Evolutionary conservation across 768 basidiomycete species (phyloP).

Genomic region (Trametes meyenii): DNA sequence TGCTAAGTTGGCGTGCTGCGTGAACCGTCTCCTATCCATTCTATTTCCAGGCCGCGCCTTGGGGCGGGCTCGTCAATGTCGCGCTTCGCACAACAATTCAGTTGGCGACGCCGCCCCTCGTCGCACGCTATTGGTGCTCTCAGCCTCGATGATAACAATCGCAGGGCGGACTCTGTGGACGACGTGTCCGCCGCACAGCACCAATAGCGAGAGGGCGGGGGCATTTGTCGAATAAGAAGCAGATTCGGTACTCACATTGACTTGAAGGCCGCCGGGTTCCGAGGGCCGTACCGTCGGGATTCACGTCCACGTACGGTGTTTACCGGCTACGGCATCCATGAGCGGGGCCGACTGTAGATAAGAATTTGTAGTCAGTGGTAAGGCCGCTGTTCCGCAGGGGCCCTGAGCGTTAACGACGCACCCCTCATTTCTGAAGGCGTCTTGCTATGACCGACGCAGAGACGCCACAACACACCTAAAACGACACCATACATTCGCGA

Average conservation of each 20-base stretch:
- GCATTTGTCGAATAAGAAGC: background rate
- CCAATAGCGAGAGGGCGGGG: background rate
- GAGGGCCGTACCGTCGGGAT: background rate
- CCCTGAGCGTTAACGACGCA: too few species aligned
- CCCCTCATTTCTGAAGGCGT: background rate
- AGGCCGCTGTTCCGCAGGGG: background rate
- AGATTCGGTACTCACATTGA: background rate
- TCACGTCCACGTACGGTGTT: background rate
- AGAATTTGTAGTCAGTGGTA: background rate
- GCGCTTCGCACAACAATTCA: conserved; percentile 9
- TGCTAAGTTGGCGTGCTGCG: background rate
- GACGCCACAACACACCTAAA: background rate
- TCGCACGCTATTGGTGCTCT: conserved; percentile 4
- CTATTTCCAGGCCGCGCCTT: conserved; percentile 5
- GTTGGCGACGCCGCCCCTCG: background rate
- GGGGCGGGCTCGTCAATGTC: background rate
- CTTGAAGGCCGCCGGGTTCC: background rate
- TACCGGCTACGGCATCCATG: background rate
- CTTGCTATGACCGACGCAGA: background rate
- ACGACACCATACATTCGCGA: background rate
- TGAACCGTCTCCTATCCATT: background rate
- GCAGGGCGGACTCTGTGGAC: background rate
- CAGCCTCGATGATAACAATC: conserved; percentile 10
- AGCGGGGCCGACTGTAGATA: background rate
- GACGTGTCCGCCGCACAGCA: background rate